These are phyloP conservation scores for Phytophthora meadii DNA, from an alignment of 352 stramenopile species.

Conservation along the genomic window DNA sequence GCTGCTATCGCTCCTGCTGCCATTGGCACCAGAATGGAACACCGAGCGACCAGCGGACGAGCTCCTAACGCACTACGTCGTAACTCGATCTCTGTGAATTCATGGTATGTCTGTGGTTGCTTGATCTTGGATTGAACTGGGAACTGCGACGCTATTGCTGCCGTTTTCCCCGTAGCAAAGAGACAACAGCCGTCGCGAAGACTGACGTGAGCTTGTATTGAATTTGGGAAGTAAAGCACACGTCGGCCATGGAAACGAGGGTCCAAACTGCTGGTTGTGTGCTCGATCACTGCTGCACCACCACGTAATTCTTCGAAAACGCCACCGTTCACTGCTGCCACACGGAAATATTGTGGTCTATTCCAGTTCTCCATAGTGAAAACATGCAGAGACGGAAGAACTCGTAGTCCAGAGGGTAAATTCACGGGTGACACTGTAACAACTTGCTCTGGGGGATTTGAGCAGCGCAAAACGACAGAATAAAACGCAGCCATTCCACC, in stretches of 20 bases:
- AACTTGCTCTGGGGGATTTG: constrained; percentile 38
- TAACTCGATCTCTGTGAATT: constrained; percentile 52
- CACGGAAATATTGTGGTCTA: constrained; percentile 56
- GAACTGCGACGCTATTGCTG: constrained; percentile 4
- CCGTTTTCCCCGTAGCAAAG: constrained; percentile 45
- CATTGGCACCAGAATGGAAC: constrained; percentile 34
- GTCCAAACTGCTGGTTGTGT: constrained; percentile 55
- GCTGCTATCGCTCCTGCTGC: constrained; percentile 29
- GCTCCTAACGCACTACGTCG: constrained; percentile 10
- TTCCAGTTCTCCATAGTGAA: constrained; percentile 59
- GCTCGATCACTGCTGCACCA: constrained; percentile 45
- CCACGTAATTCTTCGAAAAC: constrained; percentile 39
- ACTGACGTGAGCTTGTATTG: constrained; percentile 54
- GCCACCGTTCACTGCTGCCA: constrained; percentile 42
- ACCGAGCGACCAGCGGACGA: constrained; percentile 41
- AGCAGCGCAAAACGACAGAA: constrained; percentile 51
- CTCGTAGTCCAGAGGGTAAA: constrained; percentile 53
- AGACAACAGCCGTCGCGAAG: constrained; percentile 52
- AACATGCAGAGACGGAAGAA: constrained; percentile 55
- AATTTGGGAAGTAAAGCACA: constrained; percentile 43
- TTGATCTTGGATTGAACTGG: constrained; percentile 13
- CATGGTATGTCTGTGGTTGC: constrained; percentile 29
- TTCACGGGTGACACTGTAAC: constrained; percentile 61
- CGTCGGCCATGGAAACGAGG: constrained; percentile 53
- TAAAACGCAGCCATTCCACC: constrained; percentile 62